Conservation (phyloP, 2,329 filamentous ascomycete species). For the Verticillium nonalfalfae region DNA sequence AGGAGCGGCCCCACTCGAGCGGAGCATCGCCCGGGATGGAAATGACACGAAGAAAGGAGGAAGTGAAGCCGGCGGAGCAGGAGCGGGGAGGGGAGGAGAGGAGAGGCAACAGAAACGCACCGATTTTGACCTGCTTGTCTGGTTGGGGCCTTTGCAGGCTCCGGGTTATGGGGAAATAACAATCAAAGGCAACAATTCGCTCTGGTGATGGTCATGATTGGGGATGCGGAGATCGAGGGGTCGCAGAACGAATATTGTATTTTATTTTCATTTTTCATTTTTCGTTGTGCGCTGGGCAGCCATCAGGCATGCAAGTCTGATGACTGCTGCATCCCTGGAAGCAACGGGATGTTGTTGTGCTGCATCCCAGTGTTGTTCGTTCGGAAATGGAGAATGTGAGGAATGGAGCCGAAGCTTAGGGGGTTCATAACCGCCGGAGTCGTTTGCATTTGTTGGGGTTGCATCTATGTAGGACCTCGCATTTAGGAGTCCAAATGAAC, state of each 20-base stretch:
- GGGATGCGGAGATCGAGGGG: neutral
- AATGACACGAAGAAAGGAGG: neutral
- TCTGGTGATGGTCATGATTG: neutral
- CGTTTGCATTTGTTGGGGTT: neutral
- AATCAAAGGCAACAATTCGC: neutral
- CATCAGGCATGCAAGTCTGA: neutral
- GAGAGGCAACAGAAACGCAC: neutral
- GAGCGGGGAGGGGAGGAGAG: neutral
- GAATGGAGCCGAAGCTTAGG: neutral
- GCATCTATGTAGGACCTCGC: neutral
- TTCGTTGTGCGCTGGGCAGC: neutral
- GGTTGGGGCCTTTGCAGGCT: neutral
- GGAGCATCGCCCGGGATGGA: neutral
- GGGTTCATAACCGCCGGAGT: neutral
- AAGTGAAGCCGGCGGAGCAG: neutral
- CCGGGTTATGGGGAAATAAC: no score
- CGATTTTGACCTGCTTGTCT: neutral
- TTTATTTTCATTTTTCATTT: neutral
- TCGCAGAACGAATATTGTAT: neutral
- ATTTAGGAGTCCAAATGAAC: neutral
- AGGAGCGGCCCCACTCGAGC: neutral
- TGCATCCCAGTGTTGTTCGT: neutral
- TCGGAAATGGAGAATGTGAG: neutral
- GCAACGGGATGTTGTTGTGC: neutral
- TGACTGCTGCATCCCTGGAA: neutral